Conservation (phyloP, 2,329 filamentous ascomycete genomes). For the Diaporthe capsici region DNA sequence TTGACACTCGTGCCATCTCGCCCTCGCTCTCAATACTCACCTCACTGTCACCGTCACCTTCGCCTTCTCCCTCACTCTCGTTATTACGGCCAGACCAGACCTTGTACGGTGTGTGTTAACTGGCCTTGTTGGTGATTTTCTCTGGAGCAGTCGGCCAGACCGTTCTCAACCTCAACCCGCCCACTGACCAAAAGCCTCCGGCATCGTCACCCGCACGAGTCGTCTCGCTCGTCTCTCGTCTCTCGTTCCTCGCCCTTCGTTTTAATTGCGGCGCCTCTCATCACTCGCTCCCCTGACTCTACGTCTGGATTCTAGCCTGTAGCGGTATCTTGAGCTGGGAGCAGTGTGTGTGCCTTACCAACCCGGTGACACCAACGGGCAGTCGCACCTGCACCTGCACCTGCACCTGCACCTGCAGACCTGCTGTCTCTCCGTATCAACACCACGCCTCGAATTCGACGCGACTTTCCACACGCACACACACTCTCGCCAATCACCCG, state of each 20-base stretch:
- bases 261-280: no score
- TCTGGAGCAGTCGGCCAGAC: no score
- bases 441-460: background rate
- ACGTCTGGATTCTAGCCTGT: no score
- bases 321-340: background rate
- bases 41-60: background rate
- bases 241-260: background rate
- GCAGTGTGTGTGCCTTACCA: background rate
- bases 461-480: background rate
- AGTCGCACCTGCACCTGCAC: background rate
- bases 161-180: no score
- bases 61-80: constrained; percentile 5
- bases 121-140: background rate
- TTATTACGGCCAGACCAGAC: constrained; percentile 17
- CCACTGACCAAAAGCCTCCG: background rate
- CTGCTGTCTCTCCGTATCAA: background rate
- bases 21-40: background rate
- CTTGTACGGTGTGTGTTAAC: background rate
- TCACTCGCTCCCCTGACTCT: no score
- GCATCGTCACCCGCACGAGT: background rate
- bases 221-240: background rate
- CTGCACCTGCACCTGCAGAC: background rate
- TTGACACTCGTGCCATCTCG: background rate
- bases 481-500: background rate
- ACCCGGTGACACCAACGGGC: background rate